Percentiles rank a stretch among this genome's conserved stretches.
Conservation (phyloP, 2,329 filamentous ascomycete species). For the Tricladium varicosporioides region DNA sequence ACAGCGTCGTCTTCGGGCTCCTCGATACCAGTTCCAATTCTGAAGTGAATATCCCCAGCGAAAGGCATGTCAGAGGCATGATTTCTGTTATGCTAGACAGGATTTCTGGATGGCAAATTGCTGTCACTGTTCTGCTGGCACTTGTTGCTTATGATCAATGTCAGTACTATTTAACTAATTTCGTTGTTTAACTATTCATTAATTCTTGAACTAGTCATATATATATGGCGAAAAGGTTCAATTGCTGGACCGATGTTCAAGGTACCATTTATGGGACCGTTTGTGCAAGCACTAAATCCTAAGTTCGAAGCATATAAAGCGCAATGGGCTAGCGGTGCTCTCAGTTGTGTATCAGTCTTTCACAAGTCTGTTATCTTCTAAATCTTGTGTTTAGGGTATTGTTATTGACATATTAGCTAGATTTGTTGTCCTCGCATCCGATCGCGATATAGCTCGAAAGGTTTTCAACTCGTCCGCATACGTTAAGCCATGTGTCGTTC, state of each 20-base stretch:
- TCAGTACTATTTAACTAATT: too few species aligned
- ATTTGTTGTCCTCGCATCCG: conserved; percentile 95
- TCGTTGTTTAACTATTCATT: too few species aligned
- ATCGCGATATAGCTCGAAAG: conserved; percentile 92
- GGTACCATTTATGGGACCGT: conserved; percentile 89
- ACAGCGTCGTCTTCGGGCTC: too few species aligned
- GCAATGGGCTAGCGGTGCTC: conserved; percentile 87
- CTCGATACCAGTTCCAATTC: too few species aligned
- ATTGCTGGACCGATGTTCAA: conserved; percentile 76
- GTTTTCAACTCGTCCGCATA: conserved; percentile 91
- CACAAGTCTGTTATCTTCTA: conserved; percentile 73
- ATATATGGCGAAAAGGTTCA: conserved; percentile 70
- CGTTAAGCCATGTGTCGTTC: conserved; percentile 95
- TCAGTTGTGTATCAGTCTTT: conserved; percentile 98
- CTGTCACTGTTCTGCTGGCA: too few species aligned
- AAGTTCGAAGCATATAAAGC: conserved; percentile 87
- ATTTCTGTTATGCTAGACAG: too few species aligned
- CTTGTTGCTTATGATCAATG: too few species aligned
- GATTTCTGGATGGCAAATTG: too few species aligned
- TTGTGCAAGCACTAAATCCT: conserved; percentile 86
- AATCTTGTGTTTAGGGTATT: not conserved
- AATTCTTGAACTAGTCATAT: conserved; percentile 56
- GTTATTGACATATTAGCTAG: conserved; percentile 41
- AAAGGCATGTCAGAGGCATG: too few species aligned
- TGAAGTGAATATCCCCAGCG: too few species aligned